These are phyloP conservation scores for Rhizopogon vesiculosus DNA, from an alignment of 768 basidiomycete genomes.

Conservation along the genomic window DNA sequence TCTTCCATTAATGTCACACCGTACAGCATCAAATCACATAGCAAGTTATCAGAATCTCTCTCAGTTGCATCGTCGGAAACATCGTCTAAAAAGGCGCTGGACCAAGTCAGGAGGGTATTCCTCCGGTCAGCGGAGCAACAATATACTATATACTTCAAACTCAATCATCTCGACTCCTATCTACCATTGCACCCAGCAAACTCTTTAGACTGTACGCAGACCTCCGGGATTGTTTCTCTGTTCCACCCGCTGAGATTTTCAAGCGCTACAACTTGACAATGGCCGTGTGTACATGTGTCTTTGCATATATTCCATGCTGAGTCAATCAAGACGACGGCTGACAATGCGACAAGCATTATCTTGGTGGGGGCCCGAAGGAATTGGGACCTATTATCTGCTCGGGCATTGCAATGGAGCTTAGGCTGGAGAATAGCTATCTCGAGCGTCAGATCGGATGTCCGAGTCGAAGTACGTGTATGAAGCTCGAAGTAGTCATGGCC, in stretches of 20 bases:
- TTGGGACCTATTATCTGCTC: slow-evolving; percentile 67
- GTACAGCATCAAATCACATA: no score
- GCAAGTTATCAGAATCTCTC: no score
- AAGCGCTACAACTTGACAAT: slow-evolving; percentile 36
- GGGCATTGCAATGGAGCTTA: slow-evolving; percentile 47
- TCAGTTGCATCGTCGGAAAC: no score
- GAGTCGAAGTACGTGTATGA: slow-evolving; percentile 16
- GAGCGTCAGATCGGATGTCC: slow-evolving; percentile 47
- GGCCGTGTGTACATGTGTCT: slow-evolving; percentile 63
- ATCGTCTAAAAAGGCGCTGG: no score
- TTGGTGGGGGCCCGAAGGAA: slow-evolving; percentile 71
- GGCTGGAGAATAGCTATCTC: slow-evolving; percentile 57
- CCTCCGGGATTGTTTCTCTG: slow-evolving; percentile 13
- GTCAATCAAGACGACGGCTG: slow-evolving; percentile 54
- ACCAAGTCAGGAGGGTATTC: no score
- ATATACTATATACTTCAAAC: no score
- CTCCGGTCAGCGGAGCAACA: no score
- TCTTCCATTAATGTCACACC: no score
- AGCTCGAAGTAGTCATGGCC: background rate
- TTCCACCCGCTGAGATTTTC: slow-evolving; percentile 38
- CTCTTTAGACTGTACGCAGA: no score
- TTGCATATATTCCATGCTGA: slow-evolving; percentile 42
- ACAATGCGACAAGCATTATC: slow-evolving; percentile 48
- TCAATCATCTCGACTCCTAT: no score
- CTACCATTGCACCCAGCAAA: no score